phyloP scores from a whole-genome alignment of 148 eudicot species.

The Chenopodium album region DNA sequence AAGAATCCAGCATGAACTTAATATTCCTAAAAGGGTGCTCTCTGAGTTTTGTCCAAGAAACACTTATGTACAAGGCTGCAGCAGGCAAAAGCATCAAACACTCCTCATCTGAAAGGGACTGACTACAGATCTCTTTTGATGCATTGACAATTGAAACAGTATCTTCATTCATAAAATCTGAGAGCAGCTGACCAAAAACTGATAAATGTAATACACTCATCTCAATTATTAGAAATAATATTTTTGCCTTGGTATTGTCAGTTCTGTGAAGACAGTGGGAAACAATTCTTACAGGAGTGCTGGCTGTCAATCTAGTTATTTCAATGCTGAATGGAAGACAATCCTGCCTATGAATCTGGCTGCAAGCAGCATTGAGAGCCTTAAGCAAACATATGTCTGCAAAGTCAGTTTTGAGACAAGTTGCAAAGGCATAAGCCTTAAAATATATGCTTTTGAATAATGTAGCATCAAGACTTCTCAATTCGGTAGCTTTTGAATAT shows the following conservation, averaged over 20 bases:
- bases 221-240: slow-evolving; percentile 53
- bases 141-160: slow-evolving; percentile 21
- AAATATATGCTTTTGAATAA: slow-evolving; percentile 60
- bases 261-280: slow-evolving; percentile 50
- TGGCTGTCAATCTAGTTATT: slow-evolving; percentile 53
- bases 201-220: slow-evolving; percentile 71
- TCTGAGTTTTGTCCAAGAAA: slow-evolving; percentile 36
- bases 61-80: slow-evolving; percentile 48
- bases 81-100: slow-evolving; percentile 78
- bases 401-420: slow-evolving; percentile 41
- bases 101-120: slow-evolving; percentile 45
- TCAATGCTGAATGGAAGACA: slow-evolving; percentile 45
- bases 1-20: slow-evolving; percentile 39
- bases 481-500: slow-evolving; percentile 27
- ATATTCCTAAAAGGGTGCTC: slow-evolving; percentile 29
- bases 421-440: slow-evolving; percentile 45
- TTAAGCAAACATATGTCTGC: slow-evolving; percentile 72
- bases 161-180: slow-evolving; percentile 38
- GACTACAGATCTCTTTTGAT: slow-evolving; percentile 20
- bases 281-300: slow-evolving; percentile 51
- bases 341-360: slow-evolving; percentile 31
- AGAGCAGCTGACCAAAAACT: slow-evolving; percentile 58
- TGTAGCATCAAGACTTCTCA: slow-evolving; percentile 35
- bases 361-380: slow-evolving; percentile 52
- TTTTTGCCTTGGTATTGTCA: slow-evolving; percentile 51